Evolutionary conservation across 2,329 filamentous ascomycete species (phyloP).

Genomic region (Cytospora paraplurivora): DNA sequence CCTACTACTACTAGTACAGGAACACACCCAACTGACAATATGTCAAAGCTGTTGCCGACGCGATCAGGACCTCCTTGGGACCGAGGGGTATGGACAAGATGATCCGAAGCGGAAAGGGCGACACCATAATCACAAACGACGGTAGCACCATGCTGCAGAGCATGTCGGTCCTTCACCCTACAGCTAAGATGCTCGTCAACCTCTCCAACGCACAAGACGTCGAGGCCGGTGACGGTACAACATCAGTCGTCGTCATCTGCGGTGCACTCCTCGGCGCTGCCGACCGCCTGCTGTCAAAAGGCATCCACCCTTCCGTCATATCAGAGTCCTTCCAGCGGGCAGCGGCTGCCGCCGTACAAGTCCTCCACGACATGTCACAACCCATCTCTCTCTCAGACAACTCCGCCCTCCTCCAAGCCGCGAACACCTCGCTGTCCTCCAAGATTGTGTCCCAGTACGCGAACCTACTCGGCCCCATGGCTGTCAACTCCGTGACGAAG

Average conservation of each 20-base stretch:
- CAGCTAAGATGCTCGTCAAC: conserved; percentile 98
- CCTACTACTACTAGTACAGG: neutral
- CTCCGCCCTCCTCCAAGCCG: conserved; percentile 88
- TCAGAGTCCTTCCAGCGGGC: conserved; percentile 97
- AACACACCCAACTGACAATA: conserved; percentile 13
- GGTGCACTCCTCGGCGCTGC: conserved; percentile 93
- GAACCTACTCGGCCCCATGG: conserved; percentile 93
- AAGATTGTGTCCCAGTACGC: conserved; percentile 99
- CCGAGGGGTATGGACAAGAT: conserved; percentile 99
- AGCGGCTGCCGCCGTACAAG: conserved; percentile 81
- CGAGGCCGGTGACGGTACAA: conserved; percentile 97
- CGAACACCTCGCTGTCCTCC: conserved; percentile 94
- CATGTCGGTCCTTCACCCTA: conserved; percentile 99
- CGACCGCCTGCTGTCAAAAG: conserved; percentile 86
- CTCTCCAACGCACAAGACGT: conserved; percentile 97
- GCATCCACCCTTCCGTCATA: conserved; percentile 96
- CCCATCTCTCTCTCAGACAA: conserved; percentile 89
- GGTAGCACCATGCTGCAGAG: conserved; percentile 98
- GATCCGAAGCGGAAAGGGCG: conserved; percentile 95
- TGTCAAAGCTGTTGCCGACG: conserved; percentile 86
- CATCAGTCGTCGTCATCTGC: conserved; percentile 96
- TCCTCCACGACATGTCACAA: conserved; percentile 93
- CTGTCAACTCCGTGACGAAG: conserved; percentile 93
- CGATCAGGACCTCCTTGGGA: conserved; percentile 93
- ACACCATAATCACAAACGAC: conserved; percentile 99